phyloP scores from a whole-genome alignment of 805 yeast species.

The Candida hungchunana region DNA sequence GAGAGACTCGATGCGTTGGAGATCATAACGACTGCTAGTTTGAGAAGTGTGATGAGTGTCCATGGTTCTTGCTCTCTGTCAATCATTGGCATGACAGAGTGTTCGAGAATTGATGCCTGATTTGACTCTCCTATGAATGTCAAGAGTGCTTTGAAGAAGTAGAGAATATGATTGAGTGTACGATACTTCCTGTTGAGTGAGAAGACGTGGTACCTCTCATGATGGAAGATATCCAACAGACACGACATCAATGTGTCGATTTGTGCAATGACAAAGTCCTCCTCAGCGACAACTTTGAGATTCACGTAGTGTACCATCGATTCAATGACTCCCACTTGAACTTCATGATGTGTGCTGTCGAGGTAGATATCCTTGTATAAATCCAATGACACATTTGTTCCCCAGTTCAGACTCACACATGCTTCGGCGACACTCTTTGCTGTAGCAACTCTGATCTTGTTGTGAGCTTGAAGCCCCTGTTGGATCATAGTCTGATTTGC shows the following conservation, averaged over 20 bases:
- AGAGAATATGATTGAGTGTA: conserved; percentile 20
- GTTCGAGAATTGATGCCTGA: conserved; percentile 29
- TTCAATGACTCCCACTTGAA: conserved; percentile 31
- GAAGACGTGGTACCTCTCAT: conserved; percentile 21
- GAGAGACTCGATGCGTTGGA: conserved; percentile 22
- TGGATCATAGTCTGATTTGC: conserved; percentile 10
- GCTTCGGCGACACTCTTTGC: conserved; percentile 35
- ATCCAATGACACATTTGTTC: conserved; percentile 19
- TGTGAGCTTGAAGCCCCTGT: conserved; percentile 20
- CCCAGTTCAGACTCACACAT: conserved; percentile 18
- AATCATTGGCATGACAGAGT: conserved; percentile 11
- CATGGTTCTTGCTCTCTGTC: conserved; percentile 12
- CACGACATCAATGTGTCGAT: conserved; percentile 26
- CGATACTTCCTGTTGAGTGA: conserved; percentile 18
- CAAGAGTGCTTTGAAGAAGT: conserved; percentile 21
- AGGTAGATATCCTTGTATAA: conserved; percentile 23
- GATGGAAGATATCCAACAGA: conserved; percentile 27
- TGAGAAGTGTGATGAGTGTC: conserved; percentile 17
- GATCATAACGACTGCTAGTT: conserved; percentile 29
- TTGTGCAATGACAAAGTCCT: conserved; percentile 24
- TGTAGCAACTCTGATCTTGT: conserved; percentile 21
- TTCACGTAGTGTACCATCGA: conserved; percentile 33
- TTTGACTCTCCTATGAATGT: conserved; percentile 32
- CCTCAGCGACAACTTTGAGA: conserved; percentile 26
- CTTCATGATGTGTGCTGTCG: conserved; percentile 23